Conservation (phyloP, 192 early-diverging fungal genomes). For the Physocladia obscura region DNA sequence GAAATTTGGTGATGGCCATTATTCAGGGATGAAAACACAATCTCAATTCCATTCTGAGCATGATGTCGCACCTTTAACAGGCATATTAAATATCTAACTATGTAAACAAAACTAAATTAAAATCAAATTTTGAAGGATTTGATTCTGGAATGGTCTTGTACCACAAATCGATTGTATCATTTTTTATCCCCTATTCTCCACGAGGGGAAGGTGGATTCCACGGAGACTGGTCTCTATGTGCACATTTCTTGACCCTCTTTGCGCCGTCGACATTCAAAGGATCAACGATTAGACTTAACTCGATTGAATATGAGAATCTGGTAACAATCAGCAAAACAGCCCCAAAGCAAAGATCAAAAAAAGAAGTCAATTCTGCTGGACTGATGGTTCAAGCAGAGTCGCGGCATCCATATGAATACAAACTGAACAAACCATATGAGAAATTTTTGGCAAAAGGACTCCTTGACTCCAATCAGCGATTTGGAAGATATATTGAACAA, state of each 20-base stretch:
- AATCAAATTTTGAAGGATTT: conserved; percentile 28
- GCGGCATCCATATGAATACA: conserved; percentile 38
- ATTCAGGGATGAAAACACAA: conserved; percentile 26
- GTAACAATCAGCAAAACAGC: conserved; percentile 24
- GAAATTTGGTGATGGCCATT: conserved; percentile 26
- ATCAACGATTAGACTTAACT: conserved; percentile 24
- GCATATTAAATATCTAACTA: neutral
- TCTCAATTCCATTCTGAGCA: neutral
- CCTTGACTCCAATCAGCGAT: conserved; percentile 4
- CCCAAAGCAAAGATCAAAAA: neutral
- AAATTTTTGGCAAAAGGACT: conserved; percentile 21
- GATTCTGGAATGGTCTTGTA: conserved; percentile 37
- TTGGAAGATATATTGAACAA: conserved; percentile 21
- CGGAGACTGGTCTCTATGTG: conserved; percentile 36
- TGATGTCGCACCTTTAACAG: conserved; percentile 6
- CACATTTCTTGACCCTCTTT: conserved; percentile 34
- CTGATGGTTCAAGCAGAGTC: conserved; percentile 23
- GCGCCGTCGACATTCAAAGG: conserved; percentile 27
- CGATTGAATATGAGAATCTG: conserved; percentile 22
- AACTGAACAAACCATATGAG: conserved; percentile 22
- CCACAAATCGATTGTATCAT: conserved; percentile 27
- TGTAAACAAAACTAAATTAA: too few relatives aligned
- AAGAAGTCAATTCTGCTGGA: neutral
- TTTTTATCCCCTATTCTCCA: conserved; percentile 36
- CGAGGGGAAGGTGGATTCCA: conserved; percentile 32